Evolutionary conservation across 2,329 filamentous ascomycete species (phyloP).

Genomic region (Venturia pyrina): DNA sequence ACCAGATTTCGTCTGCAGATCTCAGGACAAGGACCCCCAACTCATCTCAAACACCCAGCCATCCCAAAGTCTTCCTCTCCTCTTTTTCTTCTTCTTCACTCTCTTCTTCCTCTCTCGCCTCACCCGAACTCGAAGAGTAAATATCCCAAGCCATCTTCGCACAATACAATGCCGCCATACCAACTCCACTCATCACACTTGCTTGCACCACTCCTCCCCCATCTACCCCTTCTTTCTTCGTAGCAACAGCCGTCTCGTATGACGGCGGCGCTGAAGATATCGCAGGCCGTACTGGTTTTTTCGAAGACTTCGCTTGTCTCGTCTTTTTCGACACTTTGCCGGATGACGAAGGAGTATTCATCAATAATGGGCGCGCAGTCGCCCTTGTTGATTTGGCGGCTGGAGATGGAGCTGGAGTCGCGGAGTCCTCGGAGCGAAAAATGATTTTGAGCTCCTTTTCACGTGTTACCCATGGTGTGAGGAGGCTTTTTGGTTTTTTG

Average conservation of each 20-base stretch:
- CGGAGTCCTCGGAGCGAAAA: background rate
- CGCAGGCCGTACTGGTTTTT: background rate
- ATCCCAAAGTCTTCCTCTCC: background rate
- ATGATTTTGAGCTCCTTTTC: background rate
- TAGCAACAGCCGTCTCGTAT: background rate
- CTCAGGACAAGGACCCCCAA: too few relatives aligned
- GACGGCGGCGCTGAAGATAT: background rate
- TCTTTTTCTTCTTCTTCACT: background rate
- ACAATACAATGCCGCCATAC: slow-evolving; percentile 3
- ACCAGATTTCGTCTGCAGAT: too few relatives aligned
- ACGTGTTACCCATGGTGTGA: background rate
- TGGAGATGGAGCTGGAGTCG: background rate
- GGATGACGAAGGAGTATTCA: background rate
- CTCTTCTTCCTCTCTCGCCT: background rate
- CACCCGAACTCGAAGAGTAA: background rate
- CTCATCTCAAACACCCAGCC: background rate
- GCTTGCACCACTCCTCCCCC: background rate
- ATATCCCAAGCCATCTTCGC: background rate
- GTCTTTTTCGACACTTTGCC: background rate
- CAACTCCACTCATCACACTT: background rate
- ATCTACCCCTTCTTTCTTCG: background rate
- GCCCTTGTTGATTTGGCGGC: background rate
- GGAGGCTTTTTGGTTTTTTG: background rate
- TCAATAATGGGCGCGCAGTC: background rate
- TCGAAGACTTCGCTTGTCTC: background rate